phyloP scores from a whole-genome alignment of 768 basidiomycete genomes.

The Lentinula boryana region DNA sequence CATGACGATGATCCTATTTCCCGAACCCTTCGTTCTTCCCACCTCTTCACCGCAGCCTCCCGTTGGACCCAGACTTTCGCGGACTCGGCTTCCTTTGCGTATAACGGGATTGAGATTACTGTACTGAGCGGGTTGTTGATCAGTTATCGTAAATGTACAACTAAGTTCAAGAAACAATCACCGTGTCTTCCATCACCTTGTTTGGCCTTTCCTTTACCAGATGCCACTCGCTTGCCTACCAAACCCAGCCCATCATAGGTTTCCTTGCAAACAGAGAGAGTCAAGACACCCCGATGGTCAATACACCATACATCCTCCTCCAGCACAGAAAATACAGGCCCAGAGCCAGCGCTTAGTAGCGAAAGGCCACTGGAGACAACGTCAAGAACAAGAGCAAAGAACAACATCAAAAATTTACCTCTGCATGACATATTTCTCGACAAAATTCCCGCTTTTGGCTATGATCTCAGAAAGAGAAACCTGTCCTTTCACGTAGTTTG shows the following conservation, averaged over 20 bases:
- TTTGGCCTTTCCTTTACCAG: slow-evolving; percentile 25
- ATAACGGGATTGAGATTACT: slow-evolving; percentile 47
- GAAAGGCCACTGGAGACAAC: slow-evolving; percentile 26
- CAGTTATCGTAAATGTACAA: background rate
- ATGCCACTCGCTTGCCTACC: slow-evolving; percentile 48
- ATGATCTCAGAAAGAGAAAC: slow-evolving; percentile 38
- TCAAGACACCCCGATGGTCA: slow-evolving; percentile 55
- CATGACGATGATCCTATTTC: slow-evolving; percentile 24
- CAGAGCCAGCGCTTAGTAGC: slow-evolving; percentile 25
- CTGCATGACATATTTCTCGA: slow-evolving; percentile 15
- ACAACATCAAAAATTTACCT: slow-evolving; percentile 17
- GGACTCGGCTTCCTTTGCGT: slow-evolving; percentile 28
- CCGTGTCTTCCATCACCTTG: slow-evolving; percentile 40
- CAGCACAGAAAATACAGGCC: slow-evolving; percentile 10
- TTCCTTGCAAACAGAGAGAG: slow-evolving; percentile 46
- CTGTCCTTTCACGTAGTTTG: slow-evolving; percentile 35
- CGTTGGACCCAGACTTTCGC: slow-evolving; percentile 29
- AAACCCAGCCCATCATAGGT: slow-evolving; percentile 60
- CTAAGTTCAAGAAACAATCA: slow-evolving; percentile 20
- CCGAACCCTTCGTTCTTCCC: slow-evolving; percentile 41
- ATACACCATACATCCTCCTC: slow-evolving; percentile 65
- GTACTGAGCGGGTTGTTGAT: slow-evolving; percentile 9
- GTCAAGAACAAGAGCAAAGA: background rate
- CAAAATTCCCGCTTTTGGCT: slow-evolving; percentile 27
- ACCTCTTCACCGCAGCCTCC: slow-evolving; percentile 33